Percentiles rank a stretch among this genome's conserved stretches.
These are phyloP conservation scores for Talaromyces albobiverticillius DNA, from an alignment of 2,329 filamentous ascomycete genomes.

Conservation along the genomic window DNA sequence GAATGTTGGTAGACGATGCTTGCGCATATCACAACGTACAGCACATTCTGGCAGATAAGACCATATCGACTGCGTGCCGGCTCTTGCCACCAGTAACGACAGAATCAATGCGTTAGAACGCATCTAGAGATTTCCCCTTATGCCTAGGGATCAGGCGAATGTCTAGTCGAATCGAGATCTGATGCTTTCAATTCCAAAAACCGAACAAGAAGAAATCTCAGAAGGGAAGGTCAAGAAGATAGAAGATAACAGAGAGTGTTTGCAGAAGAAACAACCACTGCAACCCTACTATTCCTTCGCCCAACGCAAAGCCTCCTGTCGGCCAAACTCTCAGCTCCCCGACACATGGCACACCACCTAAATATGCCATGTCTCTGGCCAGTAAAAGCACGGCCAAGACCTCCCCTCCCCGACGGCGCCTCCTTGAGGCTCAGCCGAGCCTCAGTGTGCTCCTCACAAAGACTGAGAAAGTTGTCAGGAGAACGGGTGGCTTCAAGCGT, in stretches of 20 bases:
- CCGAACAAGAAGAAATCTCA: neutral
- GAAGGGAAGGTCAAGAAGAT: neutral
- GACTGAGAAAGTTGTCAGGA: neutral
- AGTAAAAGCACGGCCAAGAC: no score
- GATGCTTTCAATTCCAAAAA: neutral
- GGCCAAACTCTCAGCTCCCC: neutral
- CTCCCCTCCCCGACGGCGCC: no score
- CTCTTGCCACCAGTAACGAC: neutral
- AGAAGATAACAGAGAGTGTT: neutral
- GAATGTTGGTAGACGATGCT: neutral
- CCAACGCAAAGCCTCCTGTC: neutral
- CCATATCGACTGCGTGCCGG: conserved; percentile 4
- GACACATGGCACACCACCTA: neutral
- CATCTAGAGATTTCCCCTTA: neutral
- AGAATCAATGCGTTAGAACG: neutral
- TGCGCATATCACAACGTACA: neutral
- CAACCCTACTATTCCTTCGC: neutral
- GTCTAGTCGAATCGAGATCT: no score
- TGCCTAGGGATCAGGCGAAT: no score
- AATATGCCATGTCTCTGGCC: neutral
- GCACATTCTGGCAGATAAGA: conserved; percentile 8
- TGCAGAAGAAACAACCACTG: neutral
- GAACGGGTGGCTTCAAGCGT: no score
- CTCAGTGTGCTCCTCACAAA: neutral
- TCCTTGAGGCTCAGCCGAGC: no score